phyloP scores from a whole-genome alignment of 768 basidiomycete species.

The Termitomyces sp. region DNA sequence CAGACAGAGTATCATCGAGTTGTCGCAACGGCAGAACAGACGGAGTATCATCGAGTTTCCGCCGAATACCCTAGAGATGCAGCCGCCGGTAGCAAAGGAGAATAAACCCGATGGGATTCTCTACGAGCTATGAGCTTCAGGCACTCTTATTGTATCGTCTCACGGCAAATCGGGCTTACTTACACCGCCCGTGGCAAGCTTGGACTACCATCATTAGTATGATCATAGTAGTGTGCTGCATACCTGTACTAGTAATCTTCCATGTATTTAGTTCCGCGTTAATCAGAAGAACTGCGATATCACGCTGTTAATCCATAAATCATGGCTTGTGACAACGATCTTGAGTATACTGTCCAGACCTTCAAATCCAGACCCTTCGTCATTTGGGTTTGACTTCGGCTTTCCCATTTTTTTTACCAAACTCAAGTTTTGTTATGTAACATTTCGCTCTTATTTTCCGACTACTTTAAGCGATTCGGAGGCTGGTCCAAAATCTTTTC shows the following conservation, averaged over 20 bases:
- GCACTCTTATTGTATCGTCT: not conserved
- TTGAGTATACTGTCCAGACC: no score
- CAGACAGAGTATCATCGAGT: constrained; percentile 3
- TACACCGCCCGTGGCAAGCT: not conserved
- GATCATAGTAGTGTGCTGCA: no score
- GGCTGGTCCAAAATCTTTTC: not conserved
- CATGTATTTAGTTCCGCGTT: not conserved
- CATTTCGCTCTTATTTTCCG: no score
- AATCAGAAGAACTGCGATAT: not conserved
- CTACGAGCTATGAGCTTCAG: not conserved
- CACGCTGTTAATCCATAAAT: no score
- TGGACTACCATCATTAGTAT: no score
- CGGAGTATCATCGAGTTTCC: constrained; percentile 9
- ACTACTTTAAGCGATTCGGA: no score
- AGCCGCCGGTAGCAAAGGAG: not conserved
- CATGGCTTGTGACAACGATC: no score
- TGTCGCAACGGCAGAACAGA: constrained; percentile 2
- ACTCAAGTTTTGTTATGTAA: no score
- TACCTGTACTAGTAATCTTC: no score
- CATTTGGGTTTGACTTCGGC: no score
- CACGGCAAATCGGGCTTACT: not conserved
- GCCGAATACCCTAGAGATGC: constrained; percentile 1
- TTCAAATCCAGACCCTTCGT: no score
- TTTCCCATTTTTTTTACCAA: no score
- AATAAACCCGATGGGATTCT: constrained; percentile 4